These are phyloP conservation scores for Nemania sp. DNA, from an alignment of 2,329 filamentous ascomycete genomes.

Conservation along the genomic window DNA sequence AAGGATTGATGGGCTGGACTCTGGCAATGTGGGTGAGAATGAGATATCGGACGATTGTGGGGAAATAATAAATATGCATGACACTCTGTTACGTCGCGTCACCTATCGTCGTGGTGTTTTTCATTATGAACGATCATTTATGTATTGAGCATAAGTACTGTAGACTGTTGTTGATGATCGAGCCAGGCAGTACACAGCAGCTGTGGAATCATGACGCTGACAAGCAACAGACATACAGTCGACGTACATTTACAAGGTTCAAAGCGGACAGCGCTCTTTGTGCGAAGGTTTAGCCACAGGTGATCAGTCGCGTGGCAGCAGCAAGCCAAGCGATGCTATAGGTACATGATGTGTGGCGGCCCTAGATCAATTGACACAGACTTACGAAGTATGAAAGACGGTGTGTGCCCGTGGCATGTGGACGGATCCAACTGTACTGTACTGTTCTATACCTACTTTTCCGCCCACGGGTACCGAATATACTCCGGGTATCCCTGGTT, in stretches of 20 bases:
- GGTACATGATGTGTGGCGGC: slow-evolving; percentile 18
- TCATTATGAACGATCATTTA: neutral
- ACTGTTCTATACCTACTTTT: too few relatives aligned
- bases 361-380: slow-evolving; percentile 10
- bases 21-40: slow-evolving; percentile 16
- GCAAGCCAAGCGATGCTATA: slow-evolving; percentile 22
- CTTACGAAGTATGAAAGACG: slow-evolving; percentile 24
- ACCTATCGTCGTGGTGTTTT: slow-evolving; percentile 15
- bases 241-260: neutral
- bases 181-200: neutral
- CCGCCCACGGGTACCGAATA: too few relatives aligned
- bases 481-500: too few relatives aligned
- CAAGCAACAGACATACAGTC: slow-evolving; percentile 7
- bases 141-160: neutral
- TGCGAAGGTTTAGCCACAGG: slow-evolving; percentile 16
- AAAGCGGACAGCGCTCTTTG: slow-evolving; percentile 7
- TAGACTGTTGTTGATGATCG: neutral
- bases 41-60: slow-evolving; percentile 25
- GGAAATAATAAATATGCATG: slow-evolving; percentile 21
- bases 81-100: slow-evolving; percentile 28
- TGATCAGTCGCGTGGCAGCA: slow-evolving; percentile 29
- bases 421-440: too few relatives aligned
- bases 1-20: slow-evolving; percentile 24
- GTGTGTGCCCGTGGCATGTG: slow-evolving; percentile 10
- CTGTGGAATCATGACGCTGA: slow-evolving; percentile 3